Percentiles rank a stretch among this genome's conserved stretches.
Conservation (phyloP, 495 filamentous ascomycete species). For the Daldinia concentrica region DNA sequence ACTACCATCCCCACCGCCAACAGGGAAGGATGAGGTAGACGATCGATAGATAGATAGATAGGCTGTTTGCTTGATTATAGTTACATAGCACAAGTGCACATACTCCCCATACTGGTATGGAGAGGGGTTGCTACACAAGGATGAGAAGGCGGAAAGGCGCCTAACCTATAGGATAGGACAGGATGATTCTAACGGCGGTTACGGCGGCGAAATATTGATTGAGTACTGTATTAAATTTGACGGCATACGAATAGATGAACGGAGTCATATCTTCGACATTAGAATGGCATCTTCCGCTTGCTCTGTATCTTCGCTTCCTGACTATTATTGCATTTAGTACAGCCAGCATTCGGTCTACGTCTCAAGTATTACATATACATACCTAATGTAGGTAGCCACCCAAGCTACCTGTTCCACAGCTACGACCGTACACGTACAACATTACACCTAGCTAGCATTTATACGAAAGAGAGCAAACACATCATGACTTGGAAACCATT, state of each 20-base stretch:
- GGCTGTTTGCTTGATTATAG: background rate
- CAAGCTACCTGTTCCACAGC: background rate
- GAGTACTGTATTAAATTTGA: conserved; percentile 1
- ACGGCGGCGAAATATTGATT: conserved; percentile 6
- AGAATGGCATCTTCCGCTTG: background rate
- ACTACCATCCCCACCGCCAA: background rate
- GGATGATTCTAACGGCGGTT: conserved; percentile 9
- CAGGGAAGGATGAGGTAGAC: conserved; percentile 5
- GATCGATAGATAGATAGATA: background rate
- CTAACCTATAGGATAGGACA: background rate
- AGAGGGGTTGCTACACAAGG: background rate
- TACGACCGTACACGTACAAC: background rate
- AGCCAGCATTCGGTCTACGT: too few species aligned
- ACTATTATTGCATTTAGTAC: too few species aligned
- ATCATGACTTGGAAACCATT: background rate
- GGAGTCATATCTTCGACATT: background rate
- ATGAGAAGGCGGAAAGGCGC: background rate
- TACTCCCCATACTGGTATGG: background rate
- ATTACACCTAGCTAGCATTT: background rate
- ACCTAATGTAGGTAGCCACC: background rate
- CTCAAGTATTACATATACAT: background rate
- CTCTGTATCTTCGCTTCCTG: background rate
- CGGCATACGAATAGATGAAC: conserved; percentile 1
- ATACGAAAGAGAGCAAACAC: background rate
- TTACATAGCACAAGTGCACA: background rate